Base-by-base conservation (phyloP, 768 basidiomycete genomes). In the Xanthoconium stramineum region DNA sequence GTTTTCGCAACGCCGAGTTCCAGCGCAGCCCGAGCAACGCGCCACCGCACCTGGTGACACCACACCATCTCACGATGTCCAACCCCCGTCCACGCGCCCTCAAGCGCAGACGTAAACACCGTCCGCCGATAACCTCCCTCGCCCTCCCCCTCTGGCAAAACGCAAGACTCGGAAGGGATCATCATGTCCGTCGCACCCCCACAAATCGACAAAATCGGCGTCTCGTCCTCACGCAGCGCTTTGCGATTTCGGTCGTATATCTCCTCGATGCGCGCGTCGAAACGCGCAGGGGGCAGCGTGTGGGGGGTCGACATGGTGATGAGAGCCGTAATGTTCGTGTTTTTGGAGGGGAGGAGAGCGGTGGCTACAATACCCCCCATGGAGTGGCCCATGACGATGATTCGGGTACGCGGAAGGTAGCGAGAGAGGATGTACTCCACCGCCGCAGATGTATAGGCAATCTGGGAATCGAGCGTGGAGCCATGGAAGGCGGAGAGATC, bases 231-330 rank as follows among this genome's bases (percentile, higher is more conserved):
- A 3, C 50, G 60, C 13, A 91, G 71, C 5, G 66, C 65, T 5
- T 68, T 57, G 47, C 66, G 69, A 54, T 81, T 83, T 3, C 66
- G 69, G 12, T 65, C 58, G 67, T 94, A 98, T 55, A 97, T 77
- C n/a, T 67, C 70, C 57, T 93, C 88, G 49, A 98, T 83, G 5
- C 86, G 81, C 2, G 80, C 72, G 68, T 98, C 94, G 61, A 98
- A 88, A 1, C 94, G 83, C 2, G 89, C 91, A 0, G 97, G 96
- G 5, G 95, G 90, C 3, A 94, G 78, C 2, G 79, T 80, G 65
- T 97, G 92, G 0, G 97, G 97, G 0, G 96, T 91, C 1, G 94
- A 94, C 89, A 99, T 91, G n/a, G 97, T 98, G 65, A 98, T 82
- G 56, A 98, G 80, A 0, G 86, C 83, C 10, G 88, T 83, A 39